These are phyloP conservation scores for Pyricularia grisea DNA, from an alignment of 2,329 filamentous ascomycete species.

Conservation along the genomic window DNA sequence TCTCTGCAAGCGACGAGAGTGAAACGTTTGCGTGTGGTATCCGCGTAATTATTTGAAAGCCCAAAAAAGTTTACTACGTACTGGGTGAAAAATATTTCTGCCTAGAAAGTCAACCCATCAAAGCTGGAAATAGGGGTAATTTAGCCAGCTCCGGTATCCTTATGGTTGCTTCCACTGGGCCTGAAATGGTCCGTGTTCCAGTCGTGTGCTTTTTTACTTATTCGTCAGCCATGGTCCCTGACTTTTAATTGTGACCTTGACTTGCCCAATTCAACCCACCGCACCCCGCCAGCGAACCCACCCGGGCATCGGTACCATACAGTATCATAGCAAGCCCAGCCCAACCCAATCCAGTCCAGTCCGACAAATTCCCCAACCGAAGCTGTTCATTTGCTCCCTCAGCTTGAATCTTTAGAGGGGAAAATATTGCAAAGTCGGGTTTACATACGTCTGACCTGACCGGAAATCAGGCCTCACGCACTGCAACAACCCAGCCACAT, in stretches of 20 bases:
- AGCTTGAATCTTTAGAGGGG: background rate
- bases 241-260: background rate
- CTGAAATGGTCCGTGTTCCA: background rate
- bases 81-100: background rate
- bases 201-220: background rate
- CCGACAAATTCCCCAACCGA: background rate
- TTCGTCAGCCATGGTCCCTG: background rate
- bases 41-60: background rate
- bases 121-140: background rate
- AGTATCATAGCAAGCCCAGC: background rate
- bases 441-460: background rate
- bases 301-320: background rate
- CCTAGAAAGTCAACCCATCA: background rate
- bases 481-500: background rate
- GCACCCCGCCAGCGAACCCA: slow-evolving; percentile 1
- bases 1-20: background rate
- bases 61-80: background rate
- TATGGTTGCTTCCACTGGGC: background rate
- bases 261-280: background rate
- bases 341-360: background rate
- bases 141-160: background rate
- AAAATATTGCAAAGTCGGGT: background rate
- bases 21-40: background rate
- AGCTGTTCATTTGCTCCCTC: background rate
- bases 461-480: background rate